phyloP scores from a whole-genome alignment of 495 filamentous ascomycete genomes.

The Rhizodiscina lignyota region DNA sequence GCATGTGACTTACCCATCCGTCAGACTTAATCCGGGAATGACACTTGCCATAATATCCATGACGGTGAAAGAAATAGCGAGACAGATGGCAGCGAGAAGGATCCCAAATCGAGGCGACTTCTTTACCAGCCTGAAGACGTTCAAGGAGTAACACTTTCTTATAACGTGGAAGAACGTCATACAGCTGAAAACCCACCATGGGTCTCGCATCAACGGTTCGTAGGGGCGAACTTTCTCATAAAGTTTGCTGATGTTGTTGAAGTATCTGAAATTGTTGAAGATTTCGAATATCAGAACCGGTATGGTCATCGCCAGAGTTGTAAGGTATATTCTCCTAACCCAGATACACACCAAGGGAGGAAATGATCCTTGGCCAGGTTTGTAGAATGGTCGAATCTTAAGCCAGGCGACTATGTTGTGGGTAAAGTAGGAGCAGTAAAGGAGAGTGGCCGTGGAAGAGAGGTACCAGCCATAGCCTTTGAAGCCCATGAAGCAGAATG shows the following conservation, averaged over 20 bases:
- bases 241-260: slow-evolving; percentile 7
- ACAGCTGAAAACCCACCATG: slow-evolving; percentile 14
- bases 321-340: slow-evolving; percentile 7
- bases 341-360: slow-evolving; percentile 2
- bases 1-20: no score
- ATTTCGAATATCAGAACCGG: slow-evolving; percentile 10
- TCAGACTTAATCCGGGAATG: no score
- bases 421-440: slow-evolving; percentile 10
- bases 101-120: slow-evolving; percentile 10
- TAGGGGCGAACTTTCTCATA: slow-evolving; percentile 7
- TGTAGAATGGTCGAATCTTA: slow-evolving; percentile 10
- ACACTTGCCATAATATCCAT: slow-evolving; percentile 9
- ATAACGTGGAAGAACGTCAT: slow-evolving; percentile 8
- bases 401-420: slow-evolving; percentile 14
- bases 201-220: slow-evolving; percentile 9
- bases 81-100: slow-evolving; percentile 9
- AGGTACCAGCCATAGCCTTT: slow-evolving; percentile 6
- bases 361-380: background rate
- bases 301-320: slow-evolving; percentile 4
- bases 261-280: slow-evolving; percentile 11
- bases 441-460: slow-evolving; percentile 8
- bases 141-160: slow-evolving; percentile 6
- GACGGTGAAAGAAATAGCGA: slow-evolving; percentile 8
- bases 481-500: background rate
- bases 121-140: slow-evolving; percentile 3